A percentile compares a stretch with the other conserved stretches of the same genome.
Evolutionary conservation across 2,329 filamentous ascomycete genomes (phyloP).

Genomic region (Claviceps sp.): DNA sequence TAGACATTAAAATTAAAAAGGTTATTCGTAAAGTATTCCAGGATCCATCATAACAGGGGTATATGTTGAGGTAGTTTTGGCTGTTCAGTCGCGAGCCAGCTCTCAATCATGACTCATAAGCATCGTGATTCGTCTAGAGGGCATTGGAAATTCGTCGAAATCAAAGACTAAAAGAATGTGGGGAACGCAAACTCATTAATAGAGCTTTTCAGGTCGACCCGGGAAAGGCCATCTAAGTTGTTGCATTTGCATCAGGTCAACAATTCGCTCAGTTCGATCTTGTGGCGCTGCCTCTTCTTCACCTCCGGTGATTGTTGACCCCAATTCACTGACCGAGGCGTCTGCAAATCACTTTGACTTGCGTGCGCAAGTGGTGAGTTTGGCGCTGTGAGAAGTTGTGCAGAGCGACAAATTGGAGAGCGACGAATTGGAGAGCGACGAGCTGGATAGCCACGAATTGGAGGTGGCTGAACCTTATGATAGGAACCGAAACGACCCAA

Average conservation of each 20-base stretch:
- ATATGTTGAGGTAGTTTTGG: background rate
- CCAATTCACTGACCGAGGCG: background rate
- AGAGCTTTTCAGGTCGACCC: background rate
- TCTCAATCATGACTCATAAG: background rate
- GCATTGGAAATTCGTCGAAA: background rate
- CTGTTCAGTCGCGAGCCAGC: background rate
- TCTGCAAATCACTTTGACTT: background rate
- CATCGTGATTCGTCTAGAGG: background rate
- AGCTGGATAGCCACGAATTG: conserved; percentile 2
- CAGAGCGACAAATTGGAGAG: background rate
- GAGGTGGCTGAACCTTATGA: background rate
- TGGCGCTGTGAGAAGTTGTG: conserved; percentile 1
- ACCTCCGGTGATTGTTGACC: background rate
- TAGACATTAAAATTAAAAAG: background rate
- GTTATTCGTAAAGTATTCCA: too few relatives aligned
- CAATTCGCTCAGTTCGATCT: background rate
- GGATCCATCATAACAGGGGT: background rate
- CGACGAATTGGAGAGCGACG: too few relatives aligned
- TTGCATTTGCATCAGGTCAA: background rate
- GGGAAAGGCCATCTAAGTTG: background rate
- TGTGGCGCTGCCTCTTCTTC: background rate
- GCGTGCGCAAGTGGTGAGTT: background rate
- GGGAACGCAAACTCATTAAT: background rate
- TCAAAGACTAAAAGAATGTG: too few relatives aligned
- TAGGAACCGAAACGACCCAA: too few relatives aligned